Percentiles rank a stretch among this genome's conserved stretches.
These are phyloP conservation scores for Teunomyces kruisii DNA, from an alignment of 805 yeast species.

Conservation along the genomic window DNA sequence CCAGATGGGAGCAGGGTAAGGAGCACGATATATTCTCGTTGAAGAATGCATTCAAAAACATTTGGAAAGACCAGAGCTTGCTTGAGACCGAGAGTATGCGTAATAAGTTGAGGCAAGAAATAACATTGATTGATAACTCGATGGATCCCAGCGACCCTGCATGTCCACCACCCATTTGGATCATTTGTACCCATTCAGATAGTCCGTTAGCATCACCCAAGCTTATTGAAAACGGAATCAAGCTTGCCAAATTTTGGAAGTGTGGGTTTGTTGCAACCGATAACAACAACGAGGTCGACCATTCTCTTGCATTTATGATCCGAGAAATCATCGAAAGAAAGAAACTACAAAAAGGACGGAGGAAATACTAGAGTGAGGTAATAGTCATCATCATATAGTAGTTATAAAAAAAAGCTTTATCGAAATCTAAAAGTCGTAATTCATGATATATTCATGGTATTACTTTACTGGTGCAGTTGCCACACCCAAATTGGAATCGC, in stretches of 20 bases:
- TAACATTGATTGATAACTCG: slow-evolving; percentile 26
- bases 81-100: slow-evolving; percentile 17
- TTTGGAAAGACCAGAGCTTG: slow-evolving; percentile 50
- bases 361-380: not conserved
- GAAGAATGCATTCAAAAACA: slow-evolving; percentile 53
- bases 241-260: slow-evolving; percentile 60
- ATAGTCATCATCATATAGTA: no score
- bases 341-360: slow-evolving; percentile 15
- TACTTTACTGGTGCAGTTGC: slow-evolving; percentile 26
- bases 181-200: slow-evolving; percentile 63
- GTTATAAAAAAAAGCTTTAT: no score
- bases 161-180: slow-evolving; percentile 62
- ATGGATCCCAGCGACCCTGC: slow-evolving; percentile 35
- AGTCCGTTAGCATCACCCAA: slow-evolving; percentile 61
- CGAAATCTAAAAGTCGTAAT: no score
- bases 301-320: slow-evolving; percentile 53
- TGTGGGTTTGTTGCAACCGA: slow-evolving; percentile 68
- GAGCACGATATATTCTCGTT: slow-evolving; percentile 68
- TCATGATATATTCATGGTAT: no score
- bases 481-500: slow-evolving; percentile 42
- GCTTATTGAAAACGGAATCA: slow-evolving; percentile 55
- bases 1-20: slow-evolving; percentile 59
- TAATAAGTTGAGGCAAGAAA: slow-evolving; percentile 30
- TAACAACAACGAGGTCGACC: slow-evolving; percentile 55
- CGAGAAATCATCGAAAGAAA: slow-evolving; percentile 57